Evolutionary conservation across 2,329 filamentous ascomycete genomes (phyloP).

Genomic region (Phyllosticta citriasiana): DNA sequence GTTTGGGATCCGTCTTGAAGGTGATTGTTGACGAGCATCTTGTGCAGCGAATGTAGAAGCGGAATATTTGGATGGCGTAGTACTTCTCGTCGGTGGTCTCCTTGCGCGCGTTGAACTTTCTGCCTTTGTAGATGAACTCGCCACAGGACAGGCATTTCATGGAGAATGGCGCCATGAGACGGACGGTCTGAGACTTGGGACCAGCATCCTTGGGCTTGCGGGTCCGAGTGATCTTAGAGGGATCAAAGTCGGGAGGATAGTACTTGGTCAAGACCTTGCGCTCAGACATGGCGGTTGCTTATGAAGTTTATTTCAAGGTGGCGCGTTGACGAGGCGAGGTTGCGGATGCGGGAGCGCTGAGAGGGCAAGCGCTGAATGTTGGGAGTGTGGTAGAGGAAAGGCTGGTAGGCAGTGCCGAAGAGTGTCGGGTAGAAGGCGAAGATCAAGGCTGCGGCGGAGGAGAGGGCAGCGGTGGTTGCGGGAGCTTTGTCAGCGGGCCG

Average conservation of each 20-base stretch:
- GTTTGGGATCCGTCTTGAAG: slow-evolving; percentile 90
- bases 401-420: neutral
- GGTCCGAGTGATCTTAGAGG: slow-evolving; percentile 60
- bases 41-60: slow-evolving; percentile 83
- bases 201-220: slow-evolving; percentile 62
- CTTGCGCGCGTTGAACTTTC: slow-evolving; percentile 93
- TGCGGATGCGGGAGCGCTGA: too few relatives aligned
- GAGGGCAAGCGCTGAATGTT: too few relatives aligned
- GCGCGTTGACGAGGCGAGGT: neutral
- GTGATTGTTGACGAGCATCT: slow-evolving; percentile 79
- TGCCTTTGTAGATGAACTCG: slow-evolving; percentile 84
- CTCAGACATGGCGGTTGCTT: slow-evolving; percentile 12
- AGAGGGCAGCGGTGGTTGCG: neutral
- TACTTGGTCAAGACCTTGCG: slow-evolving; percentile 34
- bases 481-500: neutral
- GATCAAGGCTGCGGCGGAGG: neutral
- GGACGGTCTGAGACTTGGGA: slow-evolving; percentile 74
- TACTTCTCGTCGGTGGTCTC: slow-evolving; percentile 89
- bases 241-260: slow-evolving; percentile 79
- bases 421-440: neutral
- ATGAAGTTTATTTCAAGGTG: neutral
- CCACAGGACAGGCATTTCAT: slow-evolving; percentile 63
- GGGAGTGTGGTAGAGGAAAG: neutral
- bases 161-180: slow-evolving; percentile 80
- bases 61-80: slow-evolving; percentile 74